These are phyloP conservation scores for Metarhizium robertsii DNA, from an alignment of 2,329 filamentous ascomycete genomes.

Conservation along the genomic window DNA sequence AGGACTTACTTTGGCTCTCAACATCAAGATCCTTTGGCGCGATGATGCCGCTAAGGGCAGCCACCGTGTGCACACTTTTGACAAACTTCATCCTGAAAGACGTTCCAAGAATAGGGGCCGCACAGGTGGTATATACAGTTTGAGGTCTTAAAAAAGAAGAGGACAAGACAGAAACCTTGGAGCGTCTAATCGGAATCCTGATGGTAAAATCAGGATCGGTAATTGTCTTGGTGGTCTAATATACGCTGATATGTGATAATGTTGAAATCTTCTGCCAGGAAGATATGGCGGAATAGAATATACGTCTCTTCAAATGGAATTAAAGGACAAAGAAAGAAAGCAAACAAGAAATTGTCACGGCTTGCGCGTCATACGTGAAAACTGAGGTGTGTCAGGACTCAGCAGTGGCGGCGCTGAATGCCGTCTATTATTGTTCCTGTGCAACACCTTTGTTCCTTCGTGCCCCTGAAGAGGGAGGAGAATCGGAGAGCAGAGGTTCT, in stretches of 20 bases:
- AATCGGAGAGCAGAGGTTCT: background rate
- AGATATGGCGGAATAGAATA: background rate
- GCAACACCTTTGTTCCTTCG: background rate
- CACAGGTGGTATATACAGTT: no score
- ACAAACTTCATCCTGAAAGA: slow-evolving; percentile 15
- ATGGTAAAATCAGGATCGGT: no score
- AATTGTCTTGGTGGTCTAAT: background rate
- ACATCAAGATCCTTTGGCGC: slow-evolving; percentile 31
- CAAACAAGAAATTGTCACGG: background rate
- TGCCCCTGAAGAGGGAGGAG: background rate
- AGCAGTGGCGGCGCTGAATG: background rate
- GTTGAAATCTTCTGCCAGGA: slow-evolving; percentile 4
- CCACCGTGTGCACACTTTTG: slow-evolving; percentile 14
- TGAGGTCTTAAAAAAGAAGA: background rate
- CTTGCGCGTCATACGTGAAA: background rate
- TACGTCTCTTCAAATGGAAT: background rate
- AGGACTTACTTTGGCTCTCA: slow-evolving; percentile 21
- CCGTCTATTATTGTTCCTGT: background rate
- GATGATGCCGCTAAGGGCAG: slow-evolving; percentile 16
- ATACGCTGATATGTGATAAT: background rate
- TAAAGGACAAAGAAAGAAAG: background rate
- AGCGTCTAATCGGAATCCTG: no score
- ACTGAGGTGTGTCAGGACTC: no score
- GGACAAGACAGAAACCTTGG: no score
- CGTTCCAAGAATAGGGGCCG: background rate